Conservation (phyloP, 192 early-diverging fungal genomes). For the Umbelopsis isabellina region DNA sequence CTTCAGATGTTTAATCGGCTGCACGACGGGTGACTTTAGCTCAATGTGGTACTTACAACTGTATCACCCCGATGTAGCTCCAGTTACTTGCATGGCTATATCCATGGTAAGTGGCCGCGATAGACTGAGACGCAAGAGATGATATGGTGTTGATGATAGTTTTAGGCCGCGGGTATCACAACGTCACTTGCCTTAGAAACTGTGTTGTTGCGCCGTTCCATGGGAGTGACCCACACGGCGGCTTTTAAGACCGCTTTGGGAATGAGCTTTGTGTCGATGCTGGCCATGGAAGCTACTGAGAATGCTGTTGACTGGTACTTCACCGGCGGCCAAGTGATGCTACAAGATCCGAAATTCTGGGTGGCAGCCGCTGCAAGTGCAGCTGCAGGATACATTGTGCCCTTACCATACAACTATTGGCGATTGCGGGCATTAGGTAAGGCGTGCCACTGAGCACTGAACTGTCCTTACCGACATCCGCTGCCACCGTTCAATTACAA, state of each 20-base stretch:
- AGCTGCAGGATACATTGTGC: constrained; percentile 49
- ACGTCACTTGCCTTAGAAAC: constrained; percentile 57
- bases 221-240: constrained; percentile 28
- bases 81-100: constrained; percentile 40
- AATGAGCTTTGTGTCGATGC: constrained; percentile 60
- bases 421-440: constrained; percentile 52
- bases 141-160: neutral
- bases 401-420: constrained; percentile 63
- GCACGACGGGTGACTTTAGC: constrained; percentile 55
- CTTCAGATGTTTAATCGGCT: constrained; percentile 54
- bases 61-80: constrained; percentile 44
- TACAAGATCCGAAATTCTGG: constrained; percentile 53
- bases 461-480: too few relatives aligned
- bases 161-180: constrained; percentile 46
- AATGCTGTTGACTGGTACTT: constrained; percentile 57
- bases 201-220: constrained; percentile 40
- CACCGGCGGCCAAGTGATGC: constrained; percentile 50
- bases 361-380: constrained; percentile 40
- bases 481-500: too few relatives aligned
- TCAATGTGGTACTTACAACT: constrained; percentile 57
- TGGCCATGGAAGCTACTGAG: constrained; percentile 58
- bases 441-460: constrained; percentile 49
- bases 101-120: constrained; percentile 39
- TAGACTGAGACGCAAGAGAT: too few relatives aligned
- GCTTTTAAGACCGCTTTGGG: constrained; percentile 60